phyloP scores from a whole-genome alignment of 805 yeast genomes.

The Jamesozyma gamospora region DNA sequence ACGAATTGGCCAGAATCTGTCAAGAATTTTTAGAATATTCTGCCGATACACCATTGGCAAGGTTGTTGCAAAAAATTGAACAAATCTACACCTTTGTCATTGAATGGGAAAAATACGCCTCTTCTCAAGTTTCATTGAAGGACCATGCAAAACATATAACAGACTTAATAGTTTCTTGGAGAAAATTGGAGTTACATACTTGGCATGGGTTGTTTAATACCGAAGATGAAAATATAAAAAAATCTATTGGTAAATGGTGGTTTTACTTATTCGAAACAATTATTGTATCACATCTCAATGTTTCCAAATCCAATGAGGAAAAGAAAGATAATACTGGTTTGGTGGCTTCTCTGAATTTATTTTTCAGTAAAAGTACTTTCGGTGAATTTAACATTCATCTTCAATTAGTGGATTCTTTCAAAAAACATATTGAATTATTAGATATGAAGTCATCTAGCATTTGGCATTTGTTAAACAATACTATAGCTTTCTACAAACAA shows the following conservation, averaged over 20 bases:
- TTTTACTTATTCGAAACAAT: conserved; percentile 77
- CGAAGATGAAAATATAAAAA: conserved; percentile 44
- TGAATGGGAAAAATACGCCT: conserved; percentile 93
- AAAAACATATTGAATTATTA: conserved; percentile 37
- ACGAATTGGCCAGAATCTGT: conserved; percentile 52
- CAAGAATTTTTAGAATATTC: conserved; percentile 58
- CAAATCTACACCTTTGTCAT: conserved; percentile 71
- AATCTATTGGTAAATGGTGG: conserved; percentile 75
- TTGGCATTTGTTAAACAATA: conserved; percentile 23
- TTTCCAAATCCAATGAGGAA: conserved; percentile 19
- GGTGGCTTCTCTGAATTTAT: conserved; percentile 56
- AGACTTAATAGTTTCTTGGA: conserved; percentile 74
- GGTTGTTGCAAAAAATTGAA: conserved; percentile 71
- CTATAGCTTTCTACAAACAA: conserved; percentile 56
- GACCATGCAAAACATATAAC: conserved; percentile 50
- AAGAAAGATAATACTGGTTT: conserved; percentile 17
- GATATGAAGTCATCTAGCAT: conserved; percentile 20
- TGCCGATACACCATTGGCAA: conserved; percentile 61
- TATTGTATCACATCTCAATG: conserved; percentile 36
- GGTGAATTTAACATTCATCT: conserved; percentile 67
- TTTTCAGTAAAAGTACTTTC: conserved; percentile 60
- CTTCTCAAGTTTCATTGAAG: conserved; percentile 58
- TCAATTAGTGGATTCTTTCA: conserved; percentile 53
- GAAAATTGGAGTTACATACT: conserved; percentile 73
- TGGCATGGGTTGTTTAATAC: conserved; percentile 70